Conservation (phyloP, 2,329 filamentous ascomycete genomes). For the Phyllachora maydis region DNA sequence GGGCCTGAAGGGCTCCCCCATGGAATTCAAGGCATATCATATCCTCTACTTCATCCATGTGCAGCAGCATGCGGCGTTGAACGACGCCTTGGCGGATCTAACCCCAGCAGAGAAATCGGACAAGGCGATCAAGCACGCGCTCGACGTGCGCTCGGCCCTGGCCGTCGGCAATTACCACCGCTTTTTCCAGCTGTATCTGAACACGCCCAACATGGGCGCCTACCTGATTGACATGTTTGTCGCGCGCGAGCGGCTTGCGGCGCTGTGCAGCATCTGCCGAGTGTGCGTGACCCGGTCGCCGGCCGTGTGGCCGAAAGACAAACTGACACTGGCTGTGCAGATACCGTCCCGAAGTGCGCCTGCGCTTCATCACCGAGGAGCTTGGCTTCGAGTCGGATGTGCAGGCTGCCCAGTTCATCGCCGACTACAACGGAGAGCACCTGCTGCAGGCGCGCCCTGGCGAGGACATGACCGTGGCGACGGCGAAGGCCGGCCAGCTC, state of each 20-base stretch:
- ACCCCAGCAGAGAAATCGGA: slow-evolving; percentile 88
- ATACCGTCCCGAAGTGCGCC: slow-evolving; percentile 76
- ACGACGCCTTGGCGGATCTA: slow-evolving; percentile 97
- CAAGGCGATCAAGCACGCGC: slow-evolving; percentile 67
- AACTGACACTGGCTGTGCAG: slow-evolving; percentile 34
- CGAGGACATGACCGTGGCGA: slow-evolving; percentile 51
- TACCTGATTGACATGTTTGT: slow-evolving; percentile 99
- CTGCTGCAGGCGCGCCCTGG: slow-evolving; percentile 61
- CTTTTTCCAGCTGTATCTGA: slow-evolving; percentile 91
- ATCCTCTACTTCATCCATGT: slow-evolving; percentile 99
- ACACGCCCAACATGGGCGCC: slow-evolving; percentile 89
- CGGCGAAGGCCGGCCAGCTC: slow-evolving; percentile 47
- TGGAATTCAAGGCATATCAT: slow-evolving; percentile 98
- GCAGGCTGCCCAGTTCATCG: slow-evolving; percentile 78
- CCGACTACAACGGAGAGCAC: slow-evolving; percentile 55
- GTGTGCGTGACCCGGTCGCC: slow-evolving; percentile 55
- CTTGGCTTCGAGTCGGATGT: slow-evolving; percentile 87
- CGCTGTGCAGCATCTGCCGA: slow-evolving; percentile 83
- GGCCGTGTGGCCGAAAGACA: not conserved
- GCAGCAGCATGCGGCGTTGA: slow-evolving; percentile 93
- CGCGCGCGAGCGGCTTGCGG: slow-evolving; percentile 74
- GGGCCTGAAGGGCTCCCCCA: slow-evolving; percentile 70
- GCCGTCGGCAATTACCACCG: slow-evolving; percentile 92
- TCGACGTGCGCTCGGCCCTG: slow-evolving; percentile 76
- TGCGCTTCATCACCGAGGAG: slow-evolving; percentile 88